Conservation (phyloP, 2,329 filamentous ascomycete species). For the Pseudogymnoascus sp. region DNA sequence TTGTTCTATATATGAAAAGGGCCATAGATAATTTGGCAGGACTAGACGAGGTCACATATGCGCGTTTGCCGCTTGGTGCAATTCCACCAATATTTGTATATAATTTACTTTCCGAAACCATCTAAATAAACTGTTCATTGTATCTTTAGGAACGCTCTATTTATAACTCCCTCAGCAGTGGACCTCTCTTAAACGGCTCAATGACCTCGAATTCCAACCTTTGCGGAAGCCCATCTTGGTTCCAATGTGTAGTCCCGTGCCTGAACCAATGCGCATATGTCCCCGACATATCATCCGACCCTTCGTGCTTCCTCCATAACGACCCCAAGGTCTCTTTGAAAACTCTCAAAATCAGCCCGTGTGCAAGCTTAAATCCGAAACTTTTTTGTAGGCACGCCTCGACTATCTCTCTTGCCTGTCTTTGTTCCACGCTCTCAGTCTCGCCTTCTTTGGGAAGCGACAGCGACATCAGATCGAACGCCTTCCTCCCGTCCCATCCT, state of each 20-base stretch:
- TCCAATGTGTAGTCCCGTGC: slow-evolving; percentile 40
- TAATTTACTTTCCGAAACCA: background rate
- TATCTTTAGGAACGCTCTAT: background rate
- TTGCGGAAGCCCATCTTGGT: slow-evolving; percentile 33
- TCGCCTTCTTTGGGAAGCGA: slow-evolving; percentile 31
- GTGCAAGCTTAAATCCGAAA: slow-evolving; percentile 48
- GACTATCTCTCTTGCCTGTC: slow-evolving; percentile 41
- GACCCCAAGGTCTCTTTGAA: slow-evolving; percentile 43
- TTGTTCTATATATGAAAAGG: background rate
- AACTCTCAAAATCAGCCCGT: slow-evolving; percentile 44
- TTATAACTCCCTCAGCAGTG: slow-evolving; percentile 23
- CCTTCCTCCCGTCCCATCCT: slow-evolving; percentile 39
- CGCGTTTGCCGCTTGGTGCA: background rate
- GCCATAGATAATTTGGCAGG: background rate
- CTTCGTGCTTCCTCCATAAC: slow-evolving; percentile 42
- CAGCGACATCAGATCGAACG: slow-evolving; percentile 43
- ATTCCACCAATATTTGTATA: background rate
- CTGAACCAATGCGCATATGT: slow-evolving; percentile 49
- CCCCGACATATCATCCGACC: slow-evolving; percentile 39
- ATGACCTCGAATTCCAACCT: slow-evolving; percentile 28
- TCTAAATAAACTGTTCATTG: background rate
- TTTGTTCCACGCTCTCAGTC: slow-evolving; percentile 38
- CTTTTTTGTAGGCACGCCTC: slow-evolving; percentile 41
- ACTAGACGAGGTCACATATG: background rate
- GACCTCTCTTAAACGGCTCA: slow-evolving; percentile 34